Evolutionary conservation across 2,329 filamentous ascomycete species (phyloP).

Genomic region (Graphilbum sp.): DNA sequence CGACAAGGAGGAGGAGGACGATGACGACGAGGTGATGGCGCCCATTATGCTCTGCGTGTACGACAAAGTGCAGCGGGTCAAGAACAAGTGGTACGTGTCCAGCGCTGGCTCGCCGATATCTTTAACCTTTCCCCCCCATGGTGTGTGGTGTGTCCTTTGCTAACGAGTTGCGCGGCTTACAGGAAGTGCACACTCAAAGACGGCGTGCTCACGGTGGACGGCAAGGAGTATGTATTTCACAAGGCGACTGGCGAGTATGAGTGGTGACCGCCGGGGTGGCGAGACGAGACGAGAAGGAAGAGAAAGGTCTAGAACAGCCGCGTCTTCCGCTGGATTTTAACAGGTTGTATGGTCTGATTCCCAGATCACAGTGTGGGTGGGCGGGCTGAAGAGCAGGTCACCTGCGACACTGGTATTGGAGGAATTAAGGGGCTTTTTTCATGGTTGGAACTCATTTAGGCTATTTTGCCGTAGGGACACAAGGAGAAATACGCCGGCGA

Average conservation of each 20-base stretch:
- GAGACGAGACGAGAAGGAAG: too few relatives aligned
- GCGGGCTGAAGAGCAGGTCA: too few relatives aligned
- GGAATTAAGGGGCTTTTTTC: too few relatives aligned
- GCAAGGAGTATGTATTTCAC: conserved; percentile 95
- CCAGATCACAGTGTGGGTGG: too few relatives aligned
- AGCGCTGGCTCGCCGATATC: neutral
- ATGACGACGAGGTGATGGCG: conserved; percentile 66
- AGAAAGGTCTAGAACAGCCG: too few relatives aligned
- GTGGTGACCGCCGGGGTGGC: too few relatives aligned
- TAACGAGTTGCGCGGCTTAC: conserved; percentile 10
- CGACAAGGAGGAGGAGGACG: conserved; percentile 65
- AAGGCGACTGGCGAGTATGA: conserved; percentile 96
- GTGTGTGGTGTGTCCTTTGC: neutral
- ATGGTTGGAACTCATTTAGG: too few relatives aligned
- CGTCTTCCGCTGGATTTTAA: too few relatives aligned
- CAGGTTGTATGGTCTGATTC: too few relatives aligned
- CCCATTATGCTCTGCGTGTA: conserved; percentile 98
- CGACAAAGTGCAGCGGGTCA: conserved; percentile 96
- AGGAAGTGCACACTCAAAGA: conserved; percentile 98
- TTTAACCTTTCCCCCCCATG: neutral
- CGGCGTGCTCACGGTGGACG: conserved; percentile 81
- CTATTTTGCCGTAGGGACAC: too few relatives aligned
- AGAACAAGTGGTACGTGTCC: conserved; percentile 73
- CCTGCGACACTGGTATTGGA: too few relatives aligned
- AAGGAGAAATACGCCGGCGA: too few relatives aligned